A percentile compares a stretch with the other conserved stretches of the same genome.
These are phyloP conservation scores for Viola pubescens DNA, from an alignment of 441 rosid genomes.

Conservation along the genomic window DNA sequence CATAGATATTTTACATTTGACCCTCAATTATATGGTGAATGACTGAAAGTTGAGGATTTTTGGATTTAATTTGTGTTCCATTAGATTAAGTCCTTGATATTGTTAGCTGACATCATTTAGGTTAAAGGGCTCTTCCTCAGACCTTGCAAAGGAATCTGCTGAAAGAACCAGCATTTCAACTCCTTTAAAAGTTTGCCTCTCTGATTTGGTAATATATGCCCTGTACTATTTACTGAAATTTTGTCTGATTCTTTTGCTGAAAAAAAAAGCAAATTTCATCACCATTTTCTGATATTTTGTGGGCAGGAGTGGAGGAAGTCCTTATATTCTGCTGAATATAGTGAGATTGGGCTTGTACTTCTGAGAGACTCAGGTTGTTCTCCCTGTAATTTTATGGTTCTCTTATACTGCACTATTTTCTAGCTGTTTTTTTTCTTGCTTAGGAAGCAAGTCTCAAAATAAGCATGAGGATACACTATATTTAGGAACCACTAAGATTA, in stretches of 20 bases:
- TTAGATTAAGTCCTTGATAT: conserved; percentile 14
- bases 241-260: not conserved
- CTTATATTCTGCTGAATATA: conserved; percentile 77
- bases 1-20: conserved; percentile 4
- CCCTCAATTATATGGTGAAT: not conserved
- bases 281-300: conserved; percentile 14
- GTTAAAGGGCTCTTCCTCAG: conserved; percentile 49
- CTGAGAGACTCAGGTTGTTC: conserved; percentile 58
- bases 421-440: not conserved
- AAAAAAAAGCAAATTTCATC: conserved; percentile 8
- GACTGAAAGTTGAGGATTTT: too few species aligned
- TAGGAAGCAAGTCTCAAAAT: not conserved
- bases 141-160: conserved; percentile 38
- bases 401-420: not conserved
- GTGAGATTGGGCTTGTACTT: conserved; percentile 79
- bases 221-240: conserved; percentile 7
- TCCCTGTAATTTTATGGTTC: not conserved
- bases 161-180: conserved; percentile 40
- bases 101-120: conserved; percentile 30
- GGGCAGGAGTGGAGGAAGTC: conserved; percentile 74
- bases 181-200: conserved; percentile 45
- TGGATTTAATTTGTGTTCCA: not conserved
- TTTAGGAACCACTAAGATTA: not conserved
- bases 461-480: not conserved
- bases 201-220: conserved; percentile 54